Evolutionary conservation across 331 rosid genomes (phyloP).

Genomic region (Cucumis variabilis): DNA sequence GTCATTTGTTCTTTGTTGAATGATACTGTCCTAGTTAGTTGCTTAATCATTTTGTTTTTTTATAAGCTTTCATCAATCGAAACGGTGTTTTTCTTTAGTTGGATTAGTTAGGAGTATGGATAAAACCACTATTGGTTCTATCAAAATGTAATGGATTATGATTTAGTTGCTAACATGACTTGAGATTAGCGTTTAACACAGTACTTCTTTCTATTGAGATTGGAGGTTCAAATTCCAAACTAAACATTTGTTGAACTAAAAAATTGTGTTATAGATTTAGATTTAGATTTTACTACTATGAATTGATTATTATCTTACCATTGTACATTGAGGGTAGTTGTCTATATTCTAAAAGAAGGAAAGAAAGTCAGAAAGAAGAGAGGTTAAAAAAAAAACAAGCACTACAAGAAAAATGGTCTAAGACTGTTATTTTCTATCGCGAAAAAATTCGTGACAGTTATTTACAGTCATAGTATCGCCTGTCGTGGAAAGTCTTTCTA

Average conservation of each 20-base stretch:
- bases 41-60: background rate
- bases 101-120: background rate
- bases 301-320: background rate
- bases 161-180: too few relatives aligned
- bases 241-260: background rate
- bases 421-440: too few relatives aligned
- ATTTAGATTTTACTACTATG: background rate
- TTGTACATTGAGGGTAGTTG: background rate
- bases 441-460: too few relatives aligned
- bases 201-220: background rate
- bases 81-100: background rate
- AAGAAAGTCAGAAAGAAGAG: too few relatives aligned
- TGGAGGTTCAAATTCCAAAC: background rate
- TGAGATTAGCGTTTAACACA: too few relatives aligned
- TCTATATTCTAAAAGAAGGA: too few relatives aligned
- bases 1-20: conserved; percentile 38
- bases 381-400: too few relatives aligned
- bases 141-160: background rate
- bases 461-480: too few relatives aligned
- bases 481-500: too few relatives aligned
- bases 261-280: background rate
- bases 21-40: background rate
- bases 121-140: background rate
- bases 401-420: too few relatives aligned
- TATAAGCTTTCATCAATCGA: background rate